phyloP scores from a whole-genome alignment of 139 green algal genomes.

The Chlorella sp. region DNA sequence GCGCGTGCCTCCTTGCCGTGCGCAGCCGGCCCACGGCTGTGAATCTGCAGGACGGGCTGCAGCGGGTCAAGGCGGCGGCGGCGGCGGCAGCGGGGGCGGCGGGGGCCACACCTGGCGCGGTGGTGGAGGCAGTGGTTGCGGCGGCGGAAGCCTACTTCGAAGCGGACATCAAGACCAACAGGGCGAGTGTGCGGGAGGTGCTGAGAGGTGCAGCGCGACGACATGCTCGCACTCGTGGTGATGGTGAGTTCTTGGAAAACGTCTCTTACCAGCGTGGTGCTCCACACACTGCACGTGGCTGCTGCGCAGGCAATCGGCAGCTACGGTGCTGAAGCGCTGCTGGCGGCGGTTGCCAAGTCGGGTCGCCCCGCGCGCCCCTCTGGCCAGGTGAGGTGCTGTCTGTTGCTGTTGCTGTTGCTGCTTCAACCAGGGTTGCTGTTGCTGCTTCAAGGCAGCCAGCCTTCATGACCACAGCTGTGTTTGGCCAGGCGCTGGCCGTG shows the following conservation, averaged over 20 bases:
- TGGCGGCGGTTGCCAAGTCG: slow-evolving; percentile 22
- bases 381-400: too few relatives aligned
- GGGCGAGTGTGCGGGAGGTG: slow-evolving; percentile 32
- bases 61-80: slow-evolving; percentile 52
- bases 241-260: too few relatives aligned
- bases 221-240: too few relatives aligned
- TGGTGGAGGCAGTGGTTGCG: slow-evolving; percentile 54
- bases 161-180: slow-evolving; percentile 79
- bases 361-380: not conserved
- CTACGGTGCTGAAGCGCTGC: slow-evolving; percentile 66
- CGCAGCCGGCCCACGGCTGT: slow-evolving; percentile 90
- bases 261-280: too few relatives aligned
- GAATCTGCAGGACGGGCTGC: slow-evolving; percentile 79
- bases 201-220: too few relatives aligned
- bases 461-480: too few relatives aligned
- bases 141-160: slow-evolving; percentile 72
- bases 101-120: slow-evolving; percentile 32
- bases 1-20: too few relatives aligned
- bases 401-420: too few relatives aligned
- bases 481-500: too few relatives aligned
- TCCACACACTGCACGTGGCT: too few relatives aligned
- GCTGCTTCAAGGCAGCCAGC: too few relatives aligned
- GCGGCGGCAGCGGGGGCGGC: slow-evolving; percentile 12
- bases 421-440: too few relatives aligned
- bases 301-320: slow-evolving; percentile 64